Evolutionary conservation across 2,329 filamentous ascomycete genomes (phyloP), one percentile per base, ranked within the genome.

Genomic region (Fusarium sarcochroum): DNA sequence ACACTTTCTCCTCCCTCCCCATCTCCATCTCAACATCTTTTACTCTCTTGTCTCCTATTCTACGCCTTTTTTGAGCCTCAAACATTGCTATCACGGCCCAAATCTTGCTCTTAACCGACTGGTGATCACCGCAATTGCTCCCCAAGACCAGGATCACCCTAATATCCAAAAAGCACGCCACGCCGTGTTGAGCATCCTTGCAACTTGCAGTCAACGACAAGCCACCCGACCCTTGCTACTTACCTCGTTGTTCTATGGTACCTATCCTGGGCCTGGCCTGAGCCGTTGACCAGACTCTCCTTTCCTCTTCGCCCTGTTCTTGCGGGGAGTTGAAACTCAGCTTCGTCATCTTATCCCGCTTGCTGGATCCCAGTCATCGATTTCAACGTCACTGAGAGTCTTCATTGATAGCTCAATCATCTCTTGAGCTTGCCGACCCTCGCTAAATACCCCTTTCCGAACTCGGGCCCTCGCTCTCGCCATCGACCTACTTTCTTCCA

Each of bases 321-420:
- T 74, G 72, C 65, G 72, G 72, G 72, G 72, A 73, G 67, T 68
- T 60, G 67, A 65, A 66, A 66, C 69, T 74, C 59, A 59, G 58
- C 67, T 71, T 68, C 69, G 68, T 72, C 72, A 74, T 72, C 72
- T 63, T 50, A 65, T 63, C 63, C 61, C 55, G 48, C 44, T 35
- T 63, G 56, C 54, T 69, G 61, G 60, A 52, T 68, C 61, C 59
- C 46, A 53, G 55, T 68, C 38, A 49, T 60, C 59, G 32, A 58
- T 47, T 56, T 54, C 48, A 56, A 59, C 60, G 45, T 58, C 34
- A 55, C 37, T 37, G 60, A 49, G 42, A 51, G 27, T 38, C 34
- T 53, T 32, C 44, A 48, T 44, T 46, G 23, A 34, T 42, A 62
- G 40, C 46, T 50, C 53, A 50, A 46, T 40, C 25, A 51, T 63